Conservation (phyloP, 2,329 filamentous ascomycete species). For the Fusarium agapanthi region DNA sequence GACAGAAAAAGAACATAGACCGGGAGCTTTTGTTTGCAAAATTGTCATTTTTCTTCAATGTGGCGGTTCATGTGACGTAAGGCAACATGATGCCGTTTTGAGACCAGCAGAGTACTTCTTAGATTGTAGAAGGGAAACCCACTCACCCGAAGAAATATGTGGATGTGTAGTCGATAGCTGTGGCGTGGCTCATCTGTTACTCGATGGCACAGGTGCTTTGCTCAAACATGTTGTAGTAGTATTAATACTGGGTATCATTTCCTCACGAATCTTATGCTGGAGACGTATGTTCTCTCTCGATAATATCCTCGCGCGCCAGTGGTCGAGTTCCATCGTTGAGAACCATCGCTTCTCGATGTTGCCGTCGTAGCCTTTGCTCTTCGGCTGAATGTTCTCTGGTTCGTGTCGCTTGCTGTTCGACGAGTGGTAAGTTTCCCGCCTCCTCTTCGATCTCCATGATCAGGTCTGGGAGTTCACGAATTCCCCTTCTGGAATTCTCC, state of each 20-base stretch:
- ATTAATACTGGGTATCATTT: neutral
- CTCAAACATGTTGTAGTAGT: neutral
- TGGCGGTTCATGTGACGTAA: neutral
- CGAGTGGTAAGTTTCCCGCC: constrained; percentile 30
- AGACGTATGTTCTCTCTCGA: constrained; percentile 67
- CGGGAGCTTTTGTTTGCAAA: neutral
- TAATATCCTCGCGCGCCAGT: constrained; percentile 79
- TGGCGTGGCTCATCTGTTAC: neutral
- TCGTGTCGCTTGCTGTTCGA: constrained; percentile 44
- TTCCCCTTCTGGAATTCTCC: constrained; percentile 42
- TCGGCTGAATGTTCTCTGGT: constrained; percentile 64
- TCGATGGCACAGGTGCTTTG: neutral
- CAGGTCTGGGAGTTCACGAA: constrained; percentile 45
- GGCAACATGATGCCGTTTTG: neutral
- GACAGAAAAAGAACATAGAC: neutral
- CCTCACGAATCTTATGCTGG: constrained; percentile 19
- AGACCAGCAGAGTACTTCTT: too few species aligned
- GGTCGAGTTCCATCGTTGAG: constrained; percentile 85
- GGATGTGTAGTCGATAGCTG: neutral
- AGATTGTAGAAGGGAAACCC: neutral
- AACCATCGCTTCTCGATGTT: constrained; percentile 89
- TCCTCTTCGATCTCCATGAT: constrained; percentile 48
- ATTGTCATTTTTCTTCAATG: neutral
- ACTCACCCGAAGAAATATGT: neutral
- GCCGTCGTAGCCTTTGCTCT: constrained; percentile 77